phyloP scores from a whole-genome alignment of 1,139 yeast species.

The Saccharomyces hybrid region DNA sequence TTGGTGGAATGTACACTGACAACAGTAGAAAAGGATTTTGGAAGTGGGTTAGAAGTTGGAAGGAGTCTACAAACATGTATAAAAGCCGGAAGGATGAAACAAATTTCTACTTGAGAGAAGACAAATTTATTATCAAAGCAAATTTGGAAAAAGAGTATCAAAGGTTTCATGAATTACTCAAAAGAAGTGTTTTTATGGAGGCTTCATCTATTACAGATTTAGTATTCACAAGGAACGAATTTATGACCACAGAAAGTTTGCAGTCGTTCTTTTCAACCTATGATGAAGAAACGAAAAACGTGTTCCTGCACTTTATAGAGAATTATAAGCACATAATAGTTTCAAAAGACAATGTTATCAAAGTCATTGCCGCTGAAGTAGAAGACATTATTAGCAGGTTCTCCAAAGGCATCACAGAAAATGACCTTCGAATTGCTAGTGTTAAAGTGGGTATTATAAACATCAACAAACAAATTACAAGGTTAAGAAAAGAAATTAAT shows the following conservation, averaged over 20 bases:
- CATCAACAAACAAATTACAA: conserved; percentile 13
- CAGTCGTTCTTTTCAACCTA: conserved; percentile 4
- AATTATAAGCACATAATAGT: conserved; percentile 14
- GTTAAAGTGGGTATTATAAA: conserved; percentile 23
- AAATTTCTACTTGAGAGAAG: conserved; percentile 17
- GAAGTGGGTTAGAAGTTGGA: conserved; percentile 12
- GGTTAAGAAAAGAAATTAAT: conserved; percentile 13
- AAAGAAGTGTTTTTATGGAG: conserved; percentile 11
- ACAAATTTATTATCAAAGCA: conserved; percentile 13
- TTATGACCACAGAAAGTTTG: conserved; percentile 14
- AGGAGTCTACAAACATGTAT: conserved; percentile 3
- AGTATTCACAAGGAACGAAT: conserved; percentile 17
- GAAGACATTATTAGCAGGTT: conserved; percentile 6
- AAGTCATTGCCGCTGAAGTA: conserved; percentile 15
- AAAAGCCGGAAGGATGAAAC: conserved; percentile 14
- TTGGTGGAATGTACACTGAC: conserved; percentile 6
- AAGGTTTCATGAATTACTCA: conserved; percentile 10
- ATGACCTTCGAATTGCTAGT: conserved; percentile 30
- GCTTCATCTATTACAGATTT: conserved; percentile 22
- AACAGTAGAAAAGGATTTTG: conserved; percentile 3
- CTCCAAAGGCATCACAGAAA: conserved; percentile 24
- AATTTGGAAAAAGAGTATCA: conserved; percentile 12
- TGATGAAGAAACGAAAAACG: conserved; percentile 12
- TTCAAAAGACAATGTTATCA: conserved; percentile 14
- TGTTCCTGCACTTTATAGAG: conserved; percentile 19